Base-by-base conservation (phyloP, 768 basidiomycete genomes). In the Russula lepida region DNA sequence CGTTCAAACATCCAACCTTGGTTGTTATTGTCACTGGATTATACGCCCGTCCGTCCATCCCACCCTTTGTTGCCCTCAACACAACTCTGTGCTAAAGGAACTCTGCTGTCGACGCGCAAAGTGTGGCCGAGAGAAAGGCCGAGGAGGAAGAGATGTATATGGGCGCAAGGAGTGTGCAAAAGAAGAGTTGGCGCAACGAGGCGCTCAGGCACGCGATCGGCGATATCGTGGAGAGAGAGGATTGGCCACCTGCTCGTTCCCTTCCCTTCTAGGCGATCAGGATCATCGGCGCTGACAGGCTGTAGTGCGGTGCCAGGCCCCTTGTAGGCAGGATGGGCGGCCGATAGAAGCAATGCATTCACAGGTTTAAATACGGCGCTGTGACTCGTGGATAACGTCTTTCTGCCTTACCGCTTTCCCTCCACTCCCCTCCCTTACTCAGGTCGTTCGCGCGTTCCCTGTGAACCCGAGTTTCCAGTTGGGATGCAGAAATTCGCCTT, bases 401-500 rank as follows among this genome's bases (percentile, higher is more conserved):
- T 5, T 15, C 43, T 44, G 43, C 43, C 43, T 9, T 9, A 19
- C n/a, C n/a, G n/a, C n/a, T 21, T 4, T 23, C n/a, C n/a, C 43
- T 7, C 19, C 8, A 19, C 8, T 9, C 12, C 21, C 6, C n/a
- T 9, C n/a, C 21, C 43, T n/a, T 11, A n/a, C 43, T n/a, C 21
- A n/a, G n/a, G 43, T 44, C 11, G 43, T 44, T 44, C 43, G n/a
- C 43, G 43, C 6, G 7, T 9, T n/a, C n/a, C 4, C 21, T 7
- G 43, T 44, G 43, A 44, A 44, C 43, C 19, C n/a, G 43, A n/a
- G n/a, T 1, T 21, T 21, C 30, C 12, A 27, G 6, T 21, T 6
- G 25, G 21, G 41, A 59, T 59, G 58, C 58, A 59, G 41, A 59
- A 43, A 49, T 53, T 59, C 33, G 23, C 4, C 2, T 19, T 51